A percentile compares a stretch with the other conserved stretches of the same genome.
phyloP scores from a whole-genome alignment of 306 rosid species.

The Amphicarpaea edgeworthii region DNA sequence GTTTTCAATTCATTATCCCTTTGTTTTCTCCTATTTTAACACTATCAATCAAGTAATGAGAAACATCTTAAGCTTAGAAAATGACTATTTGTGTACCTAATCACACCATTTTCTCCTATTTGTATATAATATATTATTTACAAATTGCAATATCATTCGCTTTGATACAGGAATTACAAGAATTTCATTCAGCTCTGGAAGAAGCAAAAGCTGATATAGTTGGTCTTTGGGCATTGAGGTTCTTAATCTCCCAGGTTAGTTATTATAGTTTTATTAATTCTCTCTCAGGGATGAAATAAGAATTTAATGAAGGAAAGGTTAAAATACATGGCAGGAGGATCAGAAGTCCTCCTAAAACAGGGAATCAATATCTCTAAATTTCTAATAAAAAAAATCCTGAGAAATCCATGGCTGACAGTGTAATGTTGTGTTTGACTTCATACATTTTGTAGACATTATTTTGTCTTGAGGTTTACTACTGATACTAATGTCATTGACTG shows the following conservation, averaged over 20 bases:
- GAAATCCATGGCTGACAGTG: background rate
- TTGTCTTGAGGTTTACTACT: constrained; percentile 14
- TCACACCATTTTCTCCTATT: constrained; percentile 15
- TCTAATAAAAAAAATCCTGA: constrained; percentile 23
- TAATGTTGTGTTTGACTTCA: constrained; percentile 9
- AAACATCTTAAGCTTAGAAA: background rate
- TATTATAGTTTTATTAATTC: background rate
- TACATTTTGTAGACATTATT: constrained; percentile 14
- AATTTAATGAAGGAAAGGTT: background rate
- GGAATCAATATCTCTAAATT: constrained; percentile 10
- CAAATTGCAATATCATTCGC: constrained; percentile 28
- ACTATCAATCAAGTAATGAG: constrained; percentile 11
- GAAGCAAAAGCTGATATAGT: constrained; percentile 99
- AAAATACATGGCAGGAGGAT: constrained; percentile 7
- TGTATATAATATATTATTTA: background rate
- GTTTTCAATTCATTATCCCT: too few species aligned
- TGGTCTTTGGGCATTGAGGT: constrained; percentile 93
- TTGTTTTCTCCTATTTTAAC: too few species aligned
- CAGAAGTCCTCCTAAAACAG: background rate
- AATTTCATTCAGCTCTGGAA: constrained; percentile 89
- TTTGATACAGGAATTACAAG: constrained; percentile 86
- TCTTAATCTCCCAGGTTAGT: constrained; percentile 74
- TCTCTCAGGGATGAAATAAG: background rate
- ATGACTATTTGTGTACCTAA: background rate
- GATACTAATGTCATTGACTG: constrained; percentile 37